Conservation (phyloP, 1,139 yeast species). For the Suhomyces maxii region DNA sequence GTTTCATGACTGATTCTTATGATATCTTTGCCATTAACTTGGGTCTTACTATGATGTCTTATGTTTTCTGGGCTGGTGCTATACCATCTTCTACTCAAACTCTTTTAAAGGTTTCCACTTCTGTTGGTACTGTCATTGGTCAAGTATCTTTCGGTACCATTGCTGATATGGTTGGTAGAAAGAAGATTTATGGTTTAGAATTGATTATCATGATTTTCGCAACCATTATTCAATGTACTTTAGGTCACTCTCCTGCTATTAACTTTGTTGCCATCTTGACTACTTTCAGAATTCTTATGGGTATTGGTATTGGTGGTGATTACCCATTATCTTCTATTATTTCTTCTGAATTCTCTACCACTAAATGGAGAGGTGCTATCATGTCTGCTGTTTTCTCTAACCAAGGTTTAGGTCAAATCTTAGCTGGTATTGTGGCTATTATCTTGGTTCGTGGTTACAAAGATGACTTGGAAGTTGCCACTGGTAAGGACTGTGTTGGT, state of each 20-base stretch:
- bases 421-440: conserved; percentile 82
- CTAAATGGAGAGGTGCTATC: conserved; percentile 95
- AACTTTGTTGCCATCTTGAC: conserved; percentile 70
- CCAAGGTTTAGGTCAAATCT: conserved; percentile 89
- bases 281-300: conserved; percentile 81
- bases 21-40: conserved; percentile 88
- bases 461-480: conserved; percentile 52
- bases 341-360: conserved; percentile 84
- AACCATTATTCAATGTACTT: conserved; percentile 70
- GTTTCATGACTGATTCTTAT: conserved; percentile 89
- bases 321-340: conserved; percentile 95
- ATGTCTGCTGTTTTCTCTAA: conserved; percentile 93
- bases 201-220: conserved; percentile 81
- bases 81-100: conserved; percentile 71
- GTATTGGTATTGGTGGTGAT: conserved; percentile 99
- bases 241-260: conserved; percentile 70
- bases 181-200: conserved; percentile 84
- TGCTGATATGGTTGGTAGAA: conserved; percentile 87
- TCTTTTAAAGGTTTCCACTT: conserved; percentile 80
- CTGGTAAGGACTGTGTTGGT: conserved; percentile 59
- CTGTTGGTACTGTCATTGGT: conserved; percentile 93
- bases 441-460: conserved; percentile 73
- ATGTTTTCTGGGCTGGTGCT: conserved; percentile 70
- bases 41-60: conserved; percentile 71
- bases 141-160: conserved; percentile 82